These are phyloP conservation scores for Myriangium duriaei DNA, from an alignment of 2,329 filamentous ascomycete genomes.

Conservation along the genomic window DNA sequence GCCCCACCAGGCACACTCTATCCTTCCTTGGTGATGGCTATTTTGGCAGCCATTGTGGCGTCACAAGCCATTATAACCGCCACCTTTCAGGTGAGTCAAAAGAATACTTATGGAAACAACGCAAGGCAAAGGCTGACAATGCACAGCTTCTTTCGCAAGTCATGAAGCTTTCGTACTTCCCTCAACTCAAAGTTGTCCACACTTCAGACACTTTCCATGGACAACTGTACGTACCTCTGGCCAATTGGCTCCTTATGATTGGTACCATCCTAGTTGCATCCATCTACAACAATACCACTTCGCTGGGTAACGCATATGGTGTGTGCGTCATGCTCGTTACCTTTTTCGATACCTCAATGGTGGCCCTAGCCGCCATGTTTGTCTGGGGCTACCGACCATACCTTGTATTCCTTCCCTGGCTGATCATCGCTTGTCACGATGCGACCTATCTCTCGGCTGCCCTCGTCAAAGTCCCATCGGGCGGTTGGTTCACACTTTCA, in stretches of 20 bases:
- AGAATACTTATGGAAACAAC: too few species aligned
- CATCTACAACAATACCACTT: constrained; percentile 60
- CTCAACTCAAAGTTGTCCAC: constrained; percentile 61
- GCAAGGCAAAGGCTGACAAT: too few species aligned
- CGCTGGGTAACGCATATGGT: constrained; percentile 62
- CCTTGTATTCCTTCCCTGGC: constrained; percentile 49
- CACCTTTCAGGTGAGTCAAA: constrained; percentile 48
- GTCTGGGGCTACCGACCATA: constrained; percentile 54
- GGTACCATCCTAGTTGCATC: constrained; percentile 63
- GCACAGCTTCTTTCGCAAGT: constrained; percentile 50
- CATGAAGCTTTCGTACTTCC: constrained; percentile 63
- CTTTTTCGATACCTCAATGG: constrained; percentile 65
- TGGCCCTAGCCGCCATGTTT: constrained; percentile 57
- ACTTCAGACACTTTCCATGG: constrained; percentile 59
- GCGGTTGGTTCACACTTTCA: constrained; percentile 65
- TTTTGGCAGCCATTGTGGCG: constrained; percentile 54
- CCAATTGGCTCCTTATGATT: constrained; percentile 67
- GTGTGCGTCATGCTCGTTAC: constrained; percentile 72
- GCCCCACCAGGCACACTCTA: constrained; percentile 57
- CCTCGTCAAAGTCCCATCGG: constrained; percentile 59
- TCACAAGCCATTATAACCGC: constrained; percentile 69
- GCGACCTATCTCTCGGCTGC: constrained; percentile 58
- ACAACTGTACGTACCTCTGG: constrained; percentile 63
- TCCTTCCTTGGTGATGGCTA: constrained; percentile 53
- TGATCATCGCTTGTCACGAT: constrained; percentile 54